phyloP scores from a whole-genome alignment of 495 filamentous ascomycete genomes.

The Aspergillus bridgeri region DNA sequence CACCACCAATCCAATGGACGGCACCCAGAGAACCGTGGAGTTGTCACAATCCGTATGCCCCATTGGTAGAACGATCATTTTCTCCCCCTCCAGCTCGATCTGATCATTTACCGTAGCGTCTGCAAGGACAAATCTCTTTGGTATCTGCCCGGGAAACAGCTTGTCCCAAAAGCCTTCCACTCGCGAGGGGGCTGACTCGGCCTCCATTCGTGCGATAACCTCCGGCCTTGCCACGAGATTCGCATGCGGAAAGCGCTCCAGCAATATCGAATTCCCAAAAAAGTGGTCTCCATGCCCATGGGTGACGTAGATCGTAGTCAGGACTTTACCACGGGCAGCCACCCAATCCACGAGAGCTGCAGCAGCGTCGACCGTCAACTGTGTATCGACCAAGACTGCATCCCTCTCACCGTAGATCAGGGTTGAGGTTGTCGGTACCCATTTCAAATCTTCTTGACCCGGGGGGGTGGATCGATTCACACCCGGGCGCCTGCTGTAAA shows the following conservation, averaged over 20 bases:
- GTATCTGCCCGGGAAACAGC: neutral
- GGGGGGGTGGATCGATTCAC: neutral
- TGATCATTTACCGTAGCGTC: neutral
- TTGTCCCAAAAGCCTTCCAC: neutral
- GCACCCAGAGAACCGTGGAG: neutral
- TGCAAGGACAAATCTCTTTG: neutral
- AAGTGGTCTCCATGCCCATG: neutral
- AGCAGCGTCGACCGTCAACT: neutral
- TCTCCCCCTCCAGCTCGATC: neutral
- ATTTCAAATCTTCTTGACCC: neutral
- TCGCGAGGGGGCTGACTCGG: neutral
- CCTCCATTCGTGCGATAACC: neutral
- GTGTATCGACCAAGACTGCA: constrained; percentile 1
- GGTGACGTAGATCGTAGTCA: neutral
- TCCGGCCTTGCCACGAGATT: neutral
- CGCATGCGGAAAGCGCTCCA: neutral
- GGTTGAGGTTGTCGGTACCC: neutral
- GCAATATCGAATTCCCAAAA: neutral
- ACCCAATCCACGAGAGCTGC: neutral
- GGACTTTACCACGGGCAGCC: neutral
- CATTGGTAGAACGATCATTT: neutral
- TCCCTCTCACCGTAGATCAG: neutral
- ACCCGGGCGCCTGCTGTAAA: neutral
- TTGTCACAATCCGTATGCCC: neutral
- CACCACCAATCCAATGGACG: neutral